Conservation (phyloP, 2,329 filamentous ascomycete species). For the Aspergillus neoniger region DNA sequence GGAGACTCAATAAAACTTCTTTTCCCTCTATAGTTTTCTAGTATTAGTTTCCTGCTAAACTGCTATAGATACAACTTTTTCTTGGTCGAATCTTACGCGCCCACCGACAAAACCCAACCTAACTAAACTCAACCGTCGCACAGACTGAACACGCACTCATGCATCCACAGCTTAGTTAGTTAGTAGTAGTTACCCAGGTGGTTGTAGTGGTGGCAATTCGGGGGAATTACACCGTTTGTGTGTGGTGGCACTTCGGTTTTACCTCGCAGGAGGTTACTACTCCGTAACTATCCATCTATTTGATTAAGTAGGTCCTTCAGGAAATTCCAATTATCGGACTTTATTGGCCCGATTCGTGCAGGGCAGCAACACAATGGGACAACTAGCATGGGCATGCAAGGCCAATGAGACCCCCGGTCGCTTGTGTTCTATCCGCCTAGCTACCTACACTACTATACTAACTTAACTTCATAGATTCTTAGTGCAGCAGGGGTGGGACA, state of each 20-base stretch:
- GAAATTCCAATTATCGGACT: background rate
- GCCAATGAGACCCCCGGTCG: slow-evolving; percentile 1
- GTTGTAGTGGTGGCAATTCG: slow-evolving; percentile 21
- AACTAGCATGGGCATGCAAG: background rate
- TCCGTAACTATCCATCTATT: background rate
- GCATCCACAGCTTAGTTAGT: slow-evolving; percentile 14
- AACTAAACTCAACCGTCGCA: background rate
- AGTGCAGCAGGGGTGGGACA: background rate
- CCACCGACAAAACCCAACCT: slow-evolving; percentile 5
- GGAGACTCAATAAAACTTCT: slow-evolving; percentile 2
- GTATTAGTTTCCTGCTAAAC: too few species aligned
- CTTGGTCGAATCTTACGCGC: slow-evolving; percentile 12
- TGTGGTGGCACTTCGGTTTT: background rate
- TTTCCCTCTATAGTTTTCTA: background rate
- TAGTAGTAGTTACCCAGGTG: background rate
- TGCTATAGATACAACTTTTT: too few species aligned
- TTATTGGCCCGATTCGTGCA: slow-evolving; percentile 1
- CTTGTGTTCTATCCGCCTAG: background rate
- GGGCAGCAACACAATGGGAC: slow-evolving; percentile 2
- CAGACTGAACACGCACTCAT: slow-evolving; percentile 19
- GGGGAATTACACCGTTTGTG: slow-evolving; percentile 6
- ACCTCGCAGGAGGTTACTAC: slow-evolving; percentile 6
- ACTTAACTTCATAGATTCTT: background rate
- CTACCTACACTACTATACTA: too few species aligned
- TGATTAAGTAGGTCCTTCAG: background rate